Evolutionary conservation across 2,329 filamentous ascomycete species (phyloP).

Genomic region (Thermoascus crustaceus): DNA sequence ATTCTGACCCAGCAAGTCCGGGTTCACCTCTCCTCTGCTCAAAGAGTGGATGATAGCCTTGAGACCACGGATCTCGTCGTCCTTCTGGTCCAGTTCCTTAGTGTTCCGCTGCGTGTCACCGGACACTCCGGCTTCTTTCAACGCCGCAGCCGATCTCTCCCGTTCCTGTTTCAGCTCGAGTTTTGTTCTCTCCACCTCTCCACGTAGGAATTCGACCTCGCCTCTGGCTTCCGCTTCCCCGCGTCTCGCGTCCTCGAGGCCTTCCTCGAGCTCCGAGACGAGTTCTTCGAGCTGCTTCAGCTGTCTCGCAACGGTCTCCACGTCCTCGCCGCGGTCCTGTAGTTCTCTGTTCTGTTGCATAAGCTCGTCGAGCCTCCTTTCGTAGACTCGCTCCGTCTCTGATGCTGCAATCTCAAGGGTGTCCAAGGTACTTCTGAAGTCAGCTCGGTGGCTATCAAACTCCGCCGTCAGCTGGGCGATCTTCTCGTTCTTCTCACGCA

Average conservation of each 20-base stretch:
- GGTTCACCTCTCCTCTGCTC: constrained; percentile 52
- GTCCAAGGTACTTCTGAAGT: constrained; percentile 95
- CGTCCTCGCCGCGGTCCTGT: constrained; percentile 75
- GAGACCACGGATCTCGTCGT: constrained; percentile 92
- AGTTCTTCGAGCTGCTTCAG: constrained; percentile 93
- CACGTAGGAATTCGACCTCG: constrained; percentile 89
- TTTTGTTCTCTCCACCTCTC: constrained; percentile 85
- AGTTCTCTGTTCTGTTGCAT: constrained; percentile 75
- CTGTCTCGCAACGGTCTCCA: constrained; percentile 82
- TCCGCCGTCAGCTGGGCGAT: constrained; percentile 87
- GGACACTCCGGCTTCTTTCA: constrained; percentile 47
- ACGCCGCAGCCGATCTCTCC: constrained; percentile 63
- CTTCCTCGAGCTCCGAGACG: constrained; percentile 93
- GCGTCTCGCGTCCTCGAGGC: constrained; percentile 83
- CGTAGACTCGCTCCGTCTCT: constrained; percentile 90
- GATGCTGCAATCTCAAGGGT: constrained; percentile 91
- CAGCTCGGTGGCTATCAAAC: constrained; percentile 88
- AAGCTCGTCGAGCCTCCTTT: constrained; percentile 51
- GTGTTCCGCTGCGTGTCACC: constrained; percentile 38
- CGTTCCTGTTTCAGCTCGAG: constrained; percentile 81
- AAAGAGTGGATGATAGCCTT: constrained; percentile 97
- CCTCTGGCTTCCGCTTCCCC: constrained; percentile 93
- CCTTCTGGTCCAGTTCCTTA: constrained; percentile 83
- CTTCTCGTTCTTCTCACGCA: constrained; percentile 94
- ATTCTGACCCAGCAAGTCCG: constrained; percentile 22